These are phyloP conservation scores for Alternaria triticimaculans DNA, from an alignment of 2,329 filamentous ascomycete genomes.

Conservation along the genomic window DNA sequence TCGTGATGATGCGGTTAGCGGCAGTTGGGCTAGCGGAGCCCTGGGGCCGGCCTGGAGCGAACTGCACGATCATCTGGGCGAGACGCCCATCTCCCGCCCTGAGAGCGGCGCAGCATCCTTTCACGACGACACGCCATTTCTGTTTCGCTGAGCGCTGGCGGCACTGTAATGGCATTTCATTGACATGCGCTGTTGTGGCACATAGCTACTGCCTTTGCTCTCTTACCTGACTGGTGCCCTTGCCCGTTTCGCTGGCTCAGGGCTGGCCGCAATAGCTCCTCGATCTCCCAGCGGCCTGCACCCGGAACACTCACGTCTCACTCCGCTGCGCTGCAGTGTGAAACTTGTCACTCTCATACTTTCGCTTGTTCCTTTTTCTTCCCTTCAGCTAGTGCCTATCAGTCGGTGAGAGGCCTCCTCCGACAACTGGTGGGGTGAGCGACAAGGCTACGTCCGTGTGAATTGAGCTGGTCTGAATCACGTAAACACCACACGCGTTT, in stretches of 20 bases:
- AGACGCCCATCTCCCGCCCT: conserved; percentile 15
- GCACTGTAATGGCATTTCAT: conserved; percentile 6
- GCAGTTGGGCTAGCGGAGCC: not conserved
- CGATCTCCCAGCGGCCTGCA: conserved; percentile 7
- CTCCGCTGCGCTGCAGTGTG: not conserved
- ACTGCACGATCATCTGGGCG: conserved; percentile 11
- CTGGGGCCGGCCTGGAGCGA: not conserved
- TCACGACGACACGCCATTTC: conserved; percentile 1
- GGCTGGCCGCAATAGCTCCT: conserved; percentile 11
- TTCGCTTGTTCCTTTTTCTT: not conserved
- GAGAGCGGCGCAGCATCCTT: conserved; percentile 1
- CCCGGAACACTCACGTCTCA: conserved; percentile 7
- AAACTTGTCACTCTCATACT: not conserved
- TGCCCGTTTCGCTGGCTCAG: conserved; percentile 12
- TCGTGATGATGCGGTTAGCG: conserved; percentile 4
- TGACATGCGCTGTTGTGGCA: conserved; percentile 11
- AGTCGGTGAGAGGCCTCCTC: not conserved
- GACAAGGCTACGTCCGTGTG: conserved; percentile 20
- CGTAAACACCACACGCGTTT: conserved; percentile 1
- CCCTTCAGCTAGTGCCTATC: not conserved
- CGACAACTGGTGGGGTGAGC: conserved; percentile 5
- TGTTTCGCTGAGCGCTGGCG: not conserved
- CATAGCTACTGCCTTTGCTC: conserved; percentile 11
- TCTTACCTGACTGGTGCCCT: conserved; percentile 11
- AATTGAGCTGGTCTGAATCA: conserved; percentile 5